Conservation (phyloP, 441 rosid species). For the Gossypium lobatum region DNA sequence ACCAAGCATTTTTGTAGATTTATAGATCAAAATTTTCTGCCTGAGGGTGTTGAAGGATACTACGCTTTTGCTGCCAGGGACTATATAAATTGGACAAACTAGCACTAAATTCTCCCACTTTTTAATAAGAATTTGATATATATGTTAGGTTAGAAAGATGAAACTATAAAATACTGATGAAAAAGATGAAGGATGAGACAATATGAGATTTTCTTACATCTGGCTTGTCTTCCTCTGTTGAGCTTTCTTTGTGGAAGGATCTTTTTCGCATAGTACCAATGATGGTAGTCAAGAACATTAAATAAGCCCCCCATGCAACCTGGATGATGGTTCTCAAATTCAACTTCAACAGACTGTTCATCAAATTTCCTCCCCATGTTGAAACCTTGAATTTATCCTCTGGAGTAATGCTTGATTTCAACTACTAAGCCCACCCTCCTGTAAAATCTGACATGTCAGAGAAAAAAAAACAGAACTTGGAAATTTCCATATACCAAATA, state of each 20-base stretch:
- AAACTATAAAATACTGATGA: not conserved
- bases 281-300: constrained; percentile 52
- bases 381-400: constrained; percentile 5
- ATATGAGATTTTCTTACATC: constrained; percentile 23
- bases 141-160: not conserved
- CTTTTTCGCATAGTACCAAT: constrained; percentile 35
- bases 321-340: constrained; percentile 33
- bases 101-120: not conserved
- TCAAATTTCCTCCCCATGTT: constrained; percentile 40
- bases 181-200: not conserved
- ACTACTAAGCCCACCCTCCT: not conserved
- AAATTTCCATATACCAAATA: no score
- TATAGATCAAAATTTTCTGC: no score
- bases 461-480: not conserved
- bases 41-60: no score
- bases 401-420: constrained; percentile 3
- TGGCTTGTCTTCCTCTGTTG: constrained; percentile 29
- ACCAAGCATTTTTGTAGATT: not conserved
- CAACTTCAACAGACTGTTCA: constrained; percentile 26
- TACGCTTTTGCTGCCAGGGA: no score
- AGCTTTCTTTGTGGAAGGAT: constrained; percentile 28
- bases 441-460: constrained; percentile 14
- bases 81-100: not conserved
- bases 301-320: constrained; percentile 56
- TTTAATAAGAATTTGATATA: not conserved